A percentile compares a stretch with the other conserved stretches of the same genome.
Conservation (phyloP, 1,139 yeast species). For the Zygosaccharomyces sapae region DNA sequence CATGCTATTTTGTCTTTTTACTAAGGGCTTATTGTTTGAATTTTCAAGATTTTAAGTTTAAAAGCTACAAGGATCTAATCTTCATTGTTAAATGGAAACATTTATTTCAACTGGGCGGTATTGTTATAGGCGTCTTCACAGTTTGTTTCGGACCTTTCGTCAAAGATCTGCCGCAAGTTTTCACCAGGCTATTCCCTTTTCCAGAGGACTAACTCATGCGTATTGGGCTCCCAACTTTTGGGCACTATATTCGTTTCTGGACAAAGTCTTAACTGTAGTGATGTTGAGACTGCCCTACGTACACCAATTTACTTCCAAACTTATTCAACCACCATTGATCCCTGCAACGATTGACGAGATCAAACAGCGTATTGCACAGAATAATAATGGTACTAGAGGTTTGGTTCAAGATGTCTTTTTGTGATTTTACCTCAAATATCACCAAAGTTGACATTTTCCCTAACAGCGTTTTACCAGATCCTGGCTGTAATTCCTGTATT, state of each 20-base stretch:
- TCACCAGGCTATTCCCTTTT: conserved; percentile 83
- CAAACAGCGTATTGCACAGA: conserved; percentile 28
- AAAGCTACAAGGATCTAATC: conserved; percentile 36
- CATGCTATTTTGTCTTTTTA: conserved; percentile 79
- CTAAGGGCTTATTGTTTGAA: conserved; percentile 59
- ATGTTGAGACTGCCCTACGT: conserved; percentile 46
- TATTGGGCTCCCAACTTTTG: conserved; percentile 99
- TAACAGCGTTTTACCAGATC: conserved; percentile 77
- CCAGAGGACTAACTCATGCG: conserved; percentile 93
- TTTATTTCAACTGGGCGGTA: conserved; percentile 55
- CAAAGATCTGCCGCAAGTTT: conserved; percentile 60
- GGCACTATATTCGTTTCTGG: conserved; percentile 90
- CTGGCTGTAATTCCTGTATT: conserved; percentile 71
- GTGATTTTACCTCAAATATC: conserved; percentile 73
- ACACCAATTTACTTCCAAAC: conserved; percentile 35
- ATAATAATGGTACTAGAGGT: conserved; percentile 71
- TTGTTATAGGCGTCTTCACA: conserved; percentile 58
- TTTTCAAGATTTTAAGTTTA: conserved; percentile 33
- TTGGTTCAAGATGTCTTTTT: conserved; percentile 88
- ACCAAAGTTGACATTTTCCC: conserved; percentile 70
- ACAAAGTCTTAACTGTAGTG: conserved; percentile 60
- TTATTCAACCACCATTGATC: conserved; percentile 30
- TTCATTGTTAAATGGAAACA: conserved; percentile 54
- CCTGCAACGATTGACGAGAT: conserved; percentile 34
- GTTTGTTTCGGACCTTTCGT: conserved; percentile 80